Evolutionary conservation across 352 stramenopile species (phyloP), one percentile per base, ranked within the genome.

Genomic region (Phytophthora sansomeana): DNA sequence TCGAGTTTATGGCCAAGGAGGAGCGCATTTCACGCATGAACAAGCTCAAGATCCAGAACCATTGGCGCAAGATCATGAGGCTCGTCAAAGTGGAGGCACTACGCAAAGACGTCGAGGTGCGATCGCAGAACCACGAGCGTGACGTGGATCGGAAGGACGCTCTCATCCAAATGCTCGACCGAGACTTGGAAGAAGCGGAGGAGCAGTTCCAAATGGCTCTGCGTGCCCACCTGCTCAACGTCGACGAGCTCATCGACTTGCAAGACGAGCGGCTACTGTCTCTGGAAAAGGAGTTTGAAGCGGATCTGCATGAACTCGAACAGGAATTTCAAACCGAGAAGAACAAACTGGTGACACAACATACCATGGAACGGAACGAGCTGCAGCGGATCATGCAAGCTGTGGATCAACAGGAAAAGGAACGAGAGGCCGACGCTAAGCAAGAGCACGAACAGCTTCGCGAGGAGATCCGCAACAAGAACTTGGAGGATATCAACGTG

Each of bases 11-110:
- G 75, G 75, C 75, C 26, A 89, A 90, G 30, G 79, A 93, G 62
- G 80, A 88, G 28, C 80, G 76, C 47, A 84, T 90, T 46, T 95
- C 77, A 28, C 76, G 76, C 50, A 89, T 87, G 78, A 97, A 94
- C 75, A 90, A 88, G 57, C 78, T 97, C 48, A 98, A 98, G 64
- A 98, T 98, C 67, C 89, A 98, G 58, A 98, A 97, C 69, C 92
- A 98, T 62, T 98, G 93, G 93, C 85, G 94, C 48, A 98, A 98
- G 72, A 98, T 98, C 70, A 97, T 98, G 92, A 81, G 94, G n/a
- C 78, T 98, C 0, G 88, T 96, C 51, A 98, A 98, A 71, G 87
- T 97, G 51, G 90, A 98, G 62, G 78, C 82, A 8, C 78, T 98
- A 36, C 82, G 90, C 53, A 97, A 97, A 57, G 91, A 97, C 41